Percentiles rank a stretch among this genome's conserved stretches.
Evolutionary conservation across 495 filamentous ascomycete species (phyloP).

Genomic region (Neurospora cerealis): DNA sequence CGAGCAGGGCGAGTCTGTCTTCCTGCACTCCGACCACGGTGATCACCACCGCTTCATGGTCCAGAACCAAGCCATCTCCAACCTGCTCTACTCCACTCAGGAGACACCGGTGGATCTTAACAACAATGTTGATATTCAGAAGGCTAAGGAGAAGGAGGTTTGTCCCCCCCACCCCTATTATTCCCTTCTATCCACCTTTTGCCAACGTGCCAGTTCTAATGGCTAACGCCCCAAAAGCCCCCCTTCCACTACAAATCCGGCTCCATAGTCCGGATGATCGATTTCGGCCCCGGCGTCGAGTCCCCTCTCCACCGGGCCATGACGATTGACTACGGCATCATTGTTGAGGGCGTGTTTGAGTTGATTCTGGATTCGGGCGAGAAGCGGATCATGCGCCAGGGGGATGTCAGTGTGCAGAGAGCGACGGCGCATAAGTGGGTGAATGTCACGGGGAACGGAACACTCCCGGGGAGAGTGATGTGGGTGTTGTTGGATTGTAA

Average conservation of each 20-base stretch:
- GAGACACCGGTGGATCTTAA: not conserved
- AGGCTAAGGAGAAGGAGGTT: not conserved
- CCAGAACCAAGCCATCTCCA: not conserved
- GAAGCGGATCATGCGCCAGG: conserved; percentile 35
- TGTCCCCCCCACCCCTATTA: not conserved
- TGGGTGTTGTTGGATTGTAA: not conserved
- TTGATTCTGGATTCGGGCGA: conserved; percentile 46
- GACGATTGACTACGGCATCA: conserved; percentile 53
- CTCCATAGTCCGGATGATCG: conserved; percentile 18
- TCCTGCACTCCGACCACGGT: not conserved
- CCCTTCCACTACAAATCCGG: not conserved
- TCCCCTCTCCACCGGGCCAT: conserved; percentile 50
- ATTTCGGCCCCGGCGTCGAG: conserved; percentile 30
- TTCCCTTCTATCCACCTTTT: no score
- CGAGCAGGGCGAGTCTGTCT: not conserved
- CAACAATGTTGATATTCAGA: not conserved
- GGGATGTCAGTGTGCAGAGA: conserved; percentile 47
- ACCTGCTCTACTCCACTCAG: not conserved
- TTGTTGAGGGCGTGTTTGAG: conserved; percentile 51
- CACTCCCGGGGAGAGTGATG: not conserved
- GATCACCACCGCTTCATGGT: not conserved
- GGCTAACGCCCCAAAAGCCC: no score
- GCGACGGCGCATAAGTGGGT: conserved; percentile 52
- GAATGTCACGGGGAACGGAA: conserved; percentile 22
- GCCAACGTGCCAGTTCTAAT: no score